Conservation (phyloP, 1,284 basidiomycete genomes). For the Rhizoctonia solani region DNA sequence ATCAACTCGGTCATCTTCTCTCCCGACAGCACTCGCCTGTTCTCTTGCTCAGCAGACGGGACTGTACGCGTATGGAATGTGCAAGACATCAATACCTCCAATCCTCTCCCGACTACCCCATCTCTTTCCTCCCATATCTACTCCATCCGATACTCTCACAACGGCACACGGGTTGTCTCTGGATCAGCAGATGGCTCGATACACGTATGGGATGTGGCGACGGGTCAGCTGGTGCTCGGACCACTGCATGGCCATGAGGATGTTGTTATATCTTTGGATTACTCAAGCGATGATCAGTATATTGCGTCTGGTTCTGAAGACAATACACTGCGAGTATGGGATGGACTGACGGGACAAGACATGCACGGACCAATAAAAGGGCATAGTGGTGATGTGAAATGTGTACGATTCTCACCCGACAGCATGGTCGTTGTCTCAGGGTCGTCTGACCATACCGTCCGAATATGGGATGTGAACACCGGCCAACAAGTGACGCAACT, state of each 20-base stretch:
- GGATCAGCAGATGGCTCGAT: not conserved
- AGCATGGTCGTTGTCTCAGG: not conserved
- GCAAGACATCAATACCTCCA: too few species aligned
- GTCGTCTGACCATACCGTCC: not conserved
- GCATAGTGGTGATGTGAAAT: not conserved
- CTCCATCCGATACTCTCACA: constrained; percentile 21
- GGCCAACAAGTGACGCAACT: not conserved
- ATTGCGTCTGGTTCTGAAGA: not conserved
- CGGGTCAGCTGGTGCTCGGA: not conserved
- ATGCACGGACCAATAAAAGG: not conserved
- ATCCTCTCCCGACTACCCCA: too few species aligned
- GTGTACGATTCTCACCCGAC: not conserved
- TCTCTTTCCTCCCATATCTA: too few species aligned
- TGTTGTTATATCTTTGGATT: not conserved
- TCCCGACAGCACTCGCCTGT: not conserved
- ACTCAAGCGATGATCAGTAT: not conserved
- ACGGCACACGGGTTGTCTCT: not conserved
- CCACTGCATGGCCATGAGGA: not conserved
- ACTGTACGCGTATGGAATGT: constrained; percentile 86
- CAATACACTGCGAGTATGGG: not conserved
- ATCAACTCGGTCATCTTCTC: not conserved
- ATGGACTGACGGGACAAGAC: not conserved
- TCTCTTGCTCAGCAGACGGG: constrained; percentile 49
- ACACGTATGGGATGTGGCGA: constrained; percentile 1
- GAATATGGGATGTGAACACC: not conserved